phyloP scores from a whole-genome alignment of 1,139 yeast genomes.

The Blastobotrys aristatus region DNA sequence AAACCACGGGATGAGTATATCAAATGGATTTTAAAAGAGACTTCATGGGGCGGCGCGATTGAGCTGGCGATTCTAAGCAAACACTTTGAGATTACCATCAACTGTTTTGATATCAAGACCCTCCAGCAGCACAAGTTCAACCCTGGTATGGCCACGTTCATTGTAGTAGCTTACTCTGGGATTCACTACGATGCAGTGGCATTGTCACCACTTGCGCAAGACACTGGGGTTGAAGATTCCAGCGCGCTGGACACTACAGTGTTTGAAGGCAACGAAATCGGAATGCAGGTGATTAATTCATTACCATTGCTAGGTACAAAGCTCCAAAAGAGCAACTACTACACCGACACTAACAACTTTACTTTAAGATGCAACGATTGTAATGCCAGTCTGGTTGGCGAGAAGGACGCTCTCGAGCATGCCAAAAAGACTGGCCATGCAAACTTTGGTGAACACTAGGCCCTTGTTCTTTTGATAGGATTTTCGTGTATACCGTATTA shows the following conservation, averaged over 20 bases:
- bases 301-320: slow-evolving; percentile 41
- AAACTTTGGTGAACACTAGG: slow-evolving; percentile 55
- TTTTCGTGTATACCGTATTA: background rate
- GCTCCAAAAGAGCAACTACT: slow-evolving; percentile 51
- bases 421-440: slow-evolving; percentile 61
- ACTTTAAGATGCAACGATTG: slow-evolving; percentile 57
- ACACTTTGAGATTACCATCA: slow-evolving; percentile 49
- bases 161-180: slow-evolving; percentile 61
- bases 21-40: slow-evolving; percentile 55
- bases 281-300: slow-evolving; percentile 37
- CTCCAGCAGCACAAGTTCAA: slow-evolving; percentile 56
- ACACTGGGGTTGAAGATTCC: slow-evolving; percentile 13
- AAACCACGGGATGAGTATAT: slow-evolving; percentile 47
- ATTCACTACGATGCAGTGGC: slow-evolving; percentile 70
- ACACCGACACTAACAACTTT: slow-evolving; percentile 64
- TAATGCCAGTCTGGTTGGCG: slow-evolving; percentile 52
- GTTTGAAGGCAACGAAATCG: slow-evolving; percentile 35
- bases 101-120: slow-evolving; percentile 65
- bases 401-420: slow-evolving; percentile 61
- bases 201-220: slow-evolving; percentile 34
- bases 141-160: slow-evolving; percentile 41
- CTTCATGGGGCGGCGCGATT: slow-evolving; percentile 85
- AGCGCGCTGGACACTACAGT: slow-evolving; percentile 40
- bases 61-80: slow-evolving; percentile 64
- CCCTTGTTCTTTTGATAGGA: background rate